Evolutionary conservation across 345 rosid species (phyloP).

Genomic region (Jatropha curcas): DNA sequence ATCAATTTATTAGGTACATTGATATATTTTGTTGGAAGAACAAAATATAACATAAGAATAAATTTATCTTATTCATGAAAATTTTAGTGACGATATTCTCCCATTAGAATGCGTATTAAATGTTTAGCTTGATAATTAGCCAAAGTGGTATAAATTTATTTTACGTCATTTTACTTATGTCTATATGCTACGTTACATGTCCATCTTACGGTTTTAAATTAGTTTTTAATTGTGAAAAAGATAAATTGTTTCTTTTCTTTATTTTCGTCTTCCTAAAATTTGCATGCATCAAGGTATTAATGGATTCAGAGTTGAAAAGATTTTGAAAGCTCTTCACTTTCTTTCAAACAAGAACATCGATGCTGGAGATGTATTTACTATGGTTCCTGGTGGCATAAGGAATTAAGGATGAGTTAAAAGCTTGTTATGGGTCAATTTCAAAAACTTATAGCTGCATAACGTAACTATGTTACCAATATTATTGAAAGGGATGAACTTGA

Average conservation of each 20-base stretch:
- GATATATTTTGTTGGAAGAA: conserved; percentile 5
- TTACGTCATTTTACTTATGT: background rate
- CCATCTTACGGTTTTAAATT: background rate
- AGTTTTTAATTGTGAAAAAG: too few species aligned
- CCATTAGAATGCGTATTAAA: background rate
- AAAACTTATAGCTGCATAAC: too few species aligned
- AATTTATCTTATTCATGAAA: conserved; percentile 3
- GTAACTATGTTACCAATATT: too few species aligned
- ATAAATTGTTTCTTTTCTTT: too few species aligned
- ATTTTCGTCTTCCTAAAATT: background rate
- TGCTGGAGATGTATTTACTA: conserved; percentile 99
- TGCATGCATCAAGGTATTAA: conserved; percentile 66
- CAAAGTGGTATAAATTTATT: background rate
- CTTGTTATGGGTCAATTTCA: too few species aligned
- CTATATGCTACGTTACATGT: background rate
- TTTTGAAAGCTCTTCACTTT: conserved; percentile 93
- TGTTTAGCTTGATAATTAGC: background rate
- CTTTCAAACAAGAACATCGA: conserved; percentile 99
- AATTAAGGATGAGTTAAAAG: too few species aligned
- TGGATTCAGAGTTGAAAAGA: conserved; percentile 97
- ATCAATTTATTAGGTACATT: conserved; percentile 16
- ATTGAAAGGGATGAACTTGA: too few species aligned
- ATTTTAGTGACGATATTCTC: background rate
- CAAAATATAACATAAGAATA: background rate
- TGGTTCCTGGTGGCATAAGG: conserved; percentile 99